Base-by-base conservation (phyloP, 495 filamentous ascomycete genomes). In the Penicillium antarcticum region DNA sequence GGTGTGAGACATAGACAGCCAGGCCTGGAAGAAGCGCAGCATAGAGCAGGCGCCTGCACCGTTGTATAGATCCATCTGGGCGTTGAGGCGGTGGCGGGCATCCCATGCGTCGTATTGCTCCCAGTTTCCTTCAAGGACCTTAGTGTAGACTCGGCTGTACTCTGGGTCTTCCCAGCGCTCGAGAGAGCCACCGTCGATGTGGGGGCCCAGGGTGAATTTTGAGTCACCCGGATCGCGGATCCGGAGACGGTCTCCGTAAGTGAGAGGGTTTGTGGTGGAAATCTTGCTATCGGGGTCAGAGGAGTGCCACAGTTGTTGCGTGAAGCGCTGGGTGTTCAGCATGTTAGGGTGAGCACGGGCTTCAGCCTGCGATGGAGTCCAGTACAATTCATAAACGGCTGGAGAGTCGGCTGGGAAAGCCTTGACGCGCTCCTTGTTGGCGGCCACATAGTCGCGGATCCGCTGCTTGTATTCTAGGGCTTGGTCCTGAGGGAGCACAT, bases 11-110 rank as follows among this genome's bases (percentile, higher is more conserved):
- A 95, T 87, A 33, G 85, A 83, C 19, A 95, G 69, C 91, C 91
- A 95, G 11, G 89, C 91, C 61, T 95, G 91, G 57, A 87, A 92
- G 79, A 91, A 89, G 4, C 91, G 79, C 68, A 92, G 87, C 82
- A 91, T 90, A 6, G 81, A 86, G 68, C 88, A 92, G 11, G 86
- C 83, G 0, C 91, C 91, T 0, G 89, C 79, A 3, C 91, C 91
- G 49, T 91, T 80, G 66, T 96, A 91, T 42, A 94, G 62, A 59
- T 95, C 86, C 60, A 83, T 85, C 18, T 82, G 77, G 14, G 85
- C 91, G 0, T 69, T 65, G 4, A 92, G 66, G 16, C 91, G 76
- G 53, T 82, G 82, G 52, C 79, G 81, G 3, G 82, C 83, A 57
- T 95, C 89, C 80, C 82, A 96, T 5, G 91, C 79, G 56, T 95